These are phyloP conservation scores for Fragilaria radians DNA, from an alignment of 108 stramenopile genomes.

Conservation along the genomic window DNA sequence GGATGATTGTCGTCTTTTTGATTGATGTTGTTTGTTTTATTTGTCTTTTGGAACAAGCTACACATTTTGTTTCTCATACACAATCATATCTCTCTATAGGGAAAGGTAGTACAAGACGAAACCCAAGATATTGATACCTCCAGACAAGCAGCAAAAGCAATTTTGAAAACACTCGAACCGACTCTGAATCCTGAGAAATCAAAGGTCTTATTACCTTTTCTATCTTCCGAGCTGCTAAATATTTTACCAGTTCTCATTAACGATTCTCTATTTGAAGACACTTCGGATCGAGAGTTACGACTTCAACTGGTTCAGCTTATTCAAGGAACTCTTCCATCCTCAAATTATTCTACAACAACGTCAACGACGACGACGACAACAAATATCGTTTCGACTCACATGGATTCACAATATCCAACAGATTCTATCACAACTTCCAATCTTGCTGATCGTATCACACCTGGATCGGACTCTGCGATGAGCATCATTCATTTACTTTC, in stretches of 20 bases:
- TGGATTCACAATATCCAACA: neutral
- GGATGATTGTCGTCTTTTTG: too few species aligned
- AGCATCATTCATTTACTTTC: slow-evolving; percentile 65
- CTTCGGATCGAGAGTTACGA: neutral
- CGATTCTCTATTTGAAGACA: neutral
- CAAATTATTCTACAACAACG: too few species aligned
- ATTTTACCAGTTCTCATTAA: neutral
- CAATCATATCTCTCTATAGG: neutral
- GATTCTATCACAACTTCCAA: slow-evolving; percentile 2
- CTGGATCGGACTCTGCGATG: slow-evolving; percentile 30
- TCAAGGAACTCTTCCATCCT: too few species aligned
- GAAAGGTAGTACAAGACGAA: neutral
- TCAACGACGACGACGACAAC: neutral
- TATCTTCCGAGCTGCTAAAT: neutral
- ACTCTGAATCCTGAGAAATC: neutral
- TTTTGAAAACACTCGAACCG: slow-evolving; percentile 2
- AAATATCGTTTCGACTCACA: neutral
- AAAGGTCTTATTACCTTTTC: neutral
- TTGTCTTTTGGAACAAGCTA: too few species aligned
- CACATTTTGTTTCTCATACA: too few species aligned
- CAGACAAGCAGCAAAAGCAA: slow-evolving; percentile 3
- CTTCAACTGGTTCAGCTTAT: neutral
- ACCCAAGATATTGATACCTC: neutral
- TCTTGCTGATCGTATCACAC: slow-evolving; percentile 3
- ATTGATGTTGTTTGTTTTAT: too few species aligned